phyloP scores from a whole-genome alignment of 805 yeast species.

The Cyberlindnera galapagoensis region DNA sequence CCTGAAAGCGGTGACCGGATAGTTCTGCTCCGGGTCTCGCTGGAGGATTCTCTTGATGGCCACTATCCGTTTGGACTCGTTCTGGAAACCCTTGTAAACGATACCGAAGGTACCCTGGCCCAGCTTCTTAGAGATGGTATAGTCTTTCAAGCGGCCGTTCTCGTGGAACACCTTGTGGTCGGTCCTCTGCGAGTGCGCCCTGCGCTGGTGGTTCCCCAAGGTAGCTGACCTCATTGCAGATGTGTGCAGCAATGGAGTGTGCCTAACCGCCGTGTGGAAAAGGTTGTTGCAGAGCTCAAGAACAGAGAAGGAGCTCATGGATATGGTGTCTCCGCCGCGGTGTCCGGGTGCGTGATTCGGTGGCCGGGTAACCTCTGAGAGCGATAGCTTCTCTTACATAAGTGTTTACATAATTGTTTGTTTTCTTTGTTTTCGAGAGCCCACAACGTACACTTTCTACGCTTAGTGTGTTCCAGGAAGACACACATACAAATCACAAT shows the following conservation, averaged over 20 bases:
- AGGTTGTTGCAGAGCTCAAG: too few species aligned
- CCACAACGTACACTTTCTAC: too few species aligned
- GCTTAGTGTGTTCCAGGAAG: not conserved
- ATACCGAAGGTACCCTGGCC: conserved; percentile 91
- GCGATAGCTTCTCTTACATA: too few species aligned
- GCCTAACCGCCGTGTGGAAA: too few species aligned
- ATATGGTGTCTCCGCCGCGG: too few species aligned
- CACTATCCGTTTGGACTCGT: conserved; percentile 45
- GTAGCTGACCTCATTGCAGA: not conserved
- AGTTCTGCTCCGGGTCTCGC: conserved; percentile 40
- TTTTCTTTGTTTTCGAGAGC: too few species aligned
- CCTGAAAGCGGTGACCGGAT: conserved; percentile 92
- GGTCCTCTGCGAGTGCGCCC: not conserved
- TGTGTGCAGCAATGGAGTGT: too few species aligned
- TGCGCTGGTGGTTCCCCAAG: conserved; percentile 4
- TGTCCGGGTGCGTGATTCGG: too few species aligned
- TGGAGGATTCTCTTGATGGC: conserved; percentile 82
- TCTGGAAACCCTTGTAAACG: conserved; percentile 67
- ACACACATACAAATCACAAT: conserved; percentile 1
- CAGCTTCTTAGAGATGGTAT: conserved; percentile 35
- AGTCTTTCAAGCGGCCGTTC: conserved; percentile 24
- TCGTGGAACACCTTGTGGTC: conserved; percentile 7
- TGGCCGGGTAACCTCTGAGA: too few species aligned
- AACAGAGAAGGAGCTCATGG: too few species aligned
- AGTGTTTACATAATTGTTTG: too few species aligned